Percentiles rank a stretch among this genome's conserved stretches.
Conservation (phyloP, 1,284 basidiomycete genomes). For the Xerocomus amazonicus region DNA sequence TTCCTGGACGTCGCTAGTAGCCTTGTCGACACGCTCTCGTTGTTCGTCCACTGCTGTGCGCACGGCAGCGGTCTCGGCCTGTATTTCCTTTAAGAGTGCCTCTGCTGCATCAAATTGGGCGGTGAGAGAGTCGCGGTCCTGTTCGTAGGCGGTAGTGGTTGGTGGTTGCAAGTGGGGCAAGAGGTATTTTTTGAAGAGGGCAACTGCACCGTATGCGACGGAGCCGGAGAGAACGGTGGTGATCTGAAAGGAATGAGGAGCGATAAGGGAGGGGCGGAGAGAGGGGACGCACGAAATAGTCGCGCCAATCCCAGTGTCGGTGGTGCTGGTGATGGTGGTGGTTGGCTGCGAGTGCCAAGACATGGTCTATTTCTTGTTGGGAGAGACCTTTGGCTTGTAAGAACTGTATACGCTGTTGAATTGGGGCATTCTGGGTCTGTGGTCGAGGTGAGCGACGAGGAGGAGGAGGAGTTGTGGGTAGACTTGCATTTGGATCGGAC, state of each 20-base stretch:
- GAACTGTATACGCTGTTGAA: constrained; percentile 88
- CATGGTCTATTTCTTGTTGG: constrained; percentile 82
- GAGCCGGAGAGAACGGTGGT: constrained; percentile 91
- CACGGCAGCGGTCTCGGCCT: constrained; percentile 72
- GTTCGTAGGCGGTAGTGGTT: constrained; percentile 84
- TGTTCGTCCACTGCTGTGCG: constrained; percentile 80
- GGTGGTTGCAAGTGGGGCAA: constrained; percentile 91
- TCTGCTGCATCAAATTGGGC: constrained; percentile 95
- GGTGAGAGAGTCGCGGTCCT: constrained; percentile 79
- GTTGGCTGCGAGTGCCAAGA: constrained; percentile 61
- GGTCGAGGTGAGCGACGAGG: neutral
- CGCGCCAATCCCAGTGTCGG: constrained; percentile 83
- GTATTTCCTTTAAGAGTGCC: constrained; percentile 77
- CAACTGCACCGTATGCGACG: constrained; percentile 83
- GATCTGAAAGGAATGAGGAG: constrained; percentile 56
- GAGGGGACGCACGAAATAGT: constrained; percentile 77
- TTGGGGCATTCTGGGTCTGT: constrained; percentile 70
- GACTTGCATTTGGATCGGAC: constrained; percentile 64
- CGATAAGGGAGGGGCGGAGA: constrained; percentile 19
- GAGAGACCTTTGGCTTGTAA: constrained; percentile 92
- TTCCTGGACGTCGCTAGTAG: constrained; percentile 77
- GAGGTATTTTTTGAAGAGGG: constrained; percentile 91
- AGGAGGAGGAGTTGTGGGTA: neutral
- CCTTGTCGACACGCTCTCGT: constrained; percentile 71
- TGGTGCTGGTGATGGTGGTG: constrained; percentile 41